A percentile compares a stretch with the other conserved stretches of the same genome.
These are phyloP conservation scores for Trichothecium roseum DNA, from an alignment of 2,329 filamentous ascomycete genomes.

Conservation along the genomic window DNA sequence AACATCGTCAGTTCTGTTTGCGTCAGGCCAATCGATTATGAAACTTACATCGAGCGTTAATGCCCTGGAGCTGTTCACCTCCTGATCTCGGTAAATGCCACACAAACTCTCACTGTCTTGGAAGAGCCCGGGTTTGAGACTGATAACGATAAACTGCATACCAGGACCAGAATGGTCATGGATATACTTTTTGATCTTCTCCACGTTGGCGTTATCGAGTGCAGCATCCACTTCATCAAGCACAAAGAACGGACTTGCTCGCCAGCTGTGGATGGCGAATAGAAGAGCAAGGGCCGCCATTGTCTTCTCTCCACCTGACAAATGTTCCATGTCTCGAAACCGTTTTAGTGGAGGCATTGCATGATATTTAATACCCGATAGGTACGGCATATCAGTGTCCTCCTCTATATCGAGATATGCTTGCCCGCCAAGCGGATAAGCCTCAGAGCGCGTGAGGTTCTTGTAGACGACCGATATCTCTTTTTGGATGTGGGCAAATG, in stretches of 20 bases:
- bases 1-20: constrained; percentile 8
- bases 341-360: constrained; percentile 98
- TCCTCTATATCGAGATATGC: constrained; percentile 85
- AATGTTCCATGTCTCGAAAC: constrained; percentile 97
- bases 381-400: constrained; percentile 91
- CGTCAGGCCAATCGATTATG: constrained; percentile 1
- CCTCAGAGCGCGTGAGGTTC: constrained; percentile 79
- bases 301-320: constrained; percentile 96
- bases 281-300: constrained; percentile 95
- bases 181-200: constrained; percentile 94
- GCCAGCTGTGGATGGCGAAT: constrained; percentile 94
- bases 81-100: constrained; percentile 91
- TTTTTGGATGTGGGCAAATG: constrained; percentile 88
- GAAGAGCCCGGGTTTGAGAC: constrained; percentile 88
- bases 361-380: constrained; percentile 94
- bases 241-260: constrained; percentile 94
- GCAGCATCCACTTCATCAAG: constrained; percentile 97
- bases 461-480: constrained; percentile 93
- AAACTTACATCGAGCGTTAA: constrained; percentile 87
- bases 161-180: constrained; percentile 87
- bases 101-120: constrained; percentile 94
- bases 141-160: constrained; percentile 99
- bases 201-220: constrained; percentile 94
- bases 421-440: constrained; percentile 87
- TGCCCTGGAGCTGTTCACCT: constrained; percentile 82